Conservation (phyloP, 2,329 filamentous ascomycete genomes). For the Penicillium thymicola region DNA sequence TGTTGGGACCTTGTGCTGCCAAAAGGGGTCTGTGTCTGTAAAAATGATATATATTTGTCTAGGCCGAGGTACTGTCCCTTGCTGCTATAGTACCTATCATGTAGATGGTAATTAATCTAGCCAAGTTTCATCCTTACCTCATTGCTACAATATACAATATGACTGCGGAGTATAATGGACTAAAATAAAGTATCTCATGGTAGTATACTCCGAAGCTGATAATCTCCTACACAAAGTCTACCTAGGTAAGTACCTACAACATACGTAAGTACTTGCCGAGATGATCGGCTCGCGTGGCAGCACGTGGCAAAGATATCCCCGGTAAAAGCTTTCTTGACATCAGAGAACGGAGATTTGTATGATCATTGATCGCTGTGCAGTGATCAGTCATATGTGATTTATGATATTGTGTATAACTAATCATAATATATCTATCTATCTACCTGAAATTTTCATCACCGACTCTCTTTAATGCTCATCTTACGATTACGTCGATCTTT, state of each 20-base stretch:
- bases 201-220: neutral
- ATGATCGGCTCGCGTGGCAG: constrained; percentile 7
- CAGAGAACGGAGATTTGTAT: neutral
- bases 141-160: neutral
- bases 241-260: too few species aligned
- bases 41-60: neutral
- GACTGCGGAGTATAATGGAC: neutral
- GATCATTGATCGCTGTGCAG: neutral
- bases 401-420: neutral
- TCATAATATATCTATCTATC: neutral
- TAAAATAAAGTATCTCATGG: neutral
- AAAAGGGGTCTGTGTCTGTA: neutral
- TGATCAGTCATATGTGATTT: neutral
- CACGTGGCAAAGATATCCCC: constrained; percentile 22
- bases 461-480: neutral
- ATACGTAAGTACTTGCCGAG: neutral
- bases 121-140: neutral
- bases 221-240: too few species aligned
- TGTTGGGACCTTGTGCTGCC: neutral
- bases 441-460: neutral
- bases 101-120: neutral
- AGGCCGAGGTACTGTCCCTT: neutral
- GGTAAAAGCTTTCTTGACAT: constrained; percentile 3
- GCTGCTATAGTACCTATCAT: neutral
- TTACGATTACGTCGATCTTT: constrained; percentile 7